Conservation (phyloP, 768 basidiomycete species). For the Tubosaeta brunneosetosa region DNA sequence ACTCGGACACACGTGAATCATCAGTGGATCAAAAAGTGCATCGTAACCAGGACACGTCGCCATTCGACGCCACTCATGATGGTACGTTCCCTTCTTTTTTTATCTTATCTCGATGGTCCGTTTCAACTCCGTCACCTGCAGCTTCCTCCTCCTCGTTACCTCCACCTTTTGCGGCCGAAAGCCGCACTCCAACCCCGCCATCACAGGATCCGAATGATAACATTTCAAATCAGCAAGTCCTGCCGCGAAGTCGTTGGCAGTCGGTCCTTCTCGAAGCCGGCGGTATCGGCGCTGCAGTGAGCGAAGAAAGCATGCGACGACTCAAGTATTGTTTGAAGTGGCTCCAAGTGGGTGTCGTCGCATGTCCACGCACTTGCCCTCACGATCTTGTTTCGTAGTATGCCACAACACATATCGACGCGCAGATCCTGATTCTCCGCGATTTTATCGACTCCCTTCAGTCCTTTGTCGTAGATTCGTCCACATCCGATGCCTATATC, state of each 20-base stretch:
- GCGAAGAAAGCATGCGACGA: constrained; percentile 86
- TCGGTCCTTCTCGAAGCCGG: constrained; percentile 81
- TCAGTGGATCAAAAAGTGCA: not conserved
- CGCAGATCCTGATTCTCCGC: constrained; percentile 78
- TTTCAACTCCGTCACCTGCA: not conserved
- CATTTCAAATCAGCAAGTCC: constrained; percentile 46
- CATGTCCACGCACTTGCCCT: not conserved
- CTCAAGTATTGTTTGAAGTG: constrained; percentile 84
- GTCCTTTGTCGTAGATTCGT: constrained; percentile 23
- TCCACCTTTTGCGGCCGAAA: constrained; percentile 5
- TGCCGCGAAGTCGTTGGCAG: constrained; percentile 80
- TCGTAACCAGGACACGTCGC: not conserved
- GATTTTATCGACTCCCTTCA: constrained; percentile 77
- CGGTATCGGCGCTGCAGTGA: constrained; percentile 80
- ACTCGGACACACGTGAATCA: not conserved
- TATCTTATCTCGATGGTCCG: constrained; percentile 4
- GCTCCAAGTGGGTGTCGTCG: constrained; percentile 59
- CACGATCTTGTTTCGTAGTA: constrained; percentile 45
- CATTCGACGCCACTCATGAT: not conserved
- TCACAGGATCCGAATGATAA: constrained; percentile 21
- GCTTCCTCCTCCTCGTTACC: not conserved
- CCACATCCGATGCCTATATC: constrained; percentile 29
- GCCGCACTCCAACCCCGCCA: constrained; percentile 21
- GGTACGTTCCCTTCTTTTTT: constrained; percentile 1
- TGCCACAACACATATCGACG: constrained; percentile 82